Percentiles rank a stretch among this genome's conserved stretches.
phyloP scores from a whole-genome alignment of 176 grass and related monocot genomes.

The Phyllostachys edulis region DNA sequence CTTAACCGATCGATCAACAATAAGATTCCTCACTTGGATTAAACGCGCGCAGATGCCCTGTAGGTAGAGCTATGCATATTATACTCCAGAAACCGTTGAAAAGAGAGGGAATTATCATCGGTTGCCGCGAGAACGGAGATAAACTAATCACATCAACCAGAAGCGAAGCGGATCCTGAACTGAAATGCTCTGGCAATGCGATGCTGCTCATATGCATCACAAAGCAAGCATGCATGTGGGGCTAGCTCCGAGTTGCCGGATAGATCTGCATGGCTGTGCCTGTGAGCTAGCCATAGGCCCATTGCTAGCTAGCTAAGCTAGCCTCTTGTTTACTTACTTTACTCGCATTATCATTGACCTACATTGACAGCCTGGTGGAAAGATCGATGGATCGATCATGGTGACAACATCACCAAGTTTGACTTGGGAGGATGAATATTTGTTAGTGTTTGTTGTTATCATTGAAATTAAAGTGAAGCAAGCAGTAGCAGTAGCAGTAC shows the following conservation, averaged over 20 bases:
- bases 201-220: constrained; percentile 17
- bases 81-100: constrained; percentile 28
- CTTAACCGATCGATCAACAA: constrained; percentile 15
- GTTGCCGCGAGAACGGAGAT: constrained; percentile 12
- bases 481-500: background rate
- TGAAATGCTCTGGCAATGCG: constrained; percentile 40
- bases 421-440: constrained; percentile 33
- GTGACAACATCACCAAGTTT: constrained; percentile 22
- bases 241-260: constrained; percentile 14
- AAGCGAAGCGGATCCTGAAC: constrained; percentile 24
- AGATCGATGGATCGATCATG: constrained; percentile 30
- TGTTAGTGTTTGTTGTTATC: background rate
- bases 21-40: constrained; percentile 33
- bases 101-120: constrained; percentile 34
- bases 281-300: constrained; percentile 11
- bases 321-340: background rate
- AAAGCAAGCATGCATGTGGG: constrained; percentile 34
- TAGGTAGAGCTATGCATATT: background rate
- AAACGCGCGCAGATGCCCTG: constrained; percentile 21
- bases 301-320: background rate
- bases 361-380: constrained; percentile 46
- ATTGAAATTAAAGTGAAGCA: constrained; percentile 2
- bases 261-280: constrained; percentile 2
- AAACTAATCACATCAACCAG: constrained; percentile 27
- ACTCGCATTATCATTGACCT: constrained; percentile 35